Evolutionary conservation across 2,329 filamentous ascomycete genomes (phyloP), one percentile per base, ranked within the genome.

Genomic region (Paraconiothyrium sp.): DNA sequence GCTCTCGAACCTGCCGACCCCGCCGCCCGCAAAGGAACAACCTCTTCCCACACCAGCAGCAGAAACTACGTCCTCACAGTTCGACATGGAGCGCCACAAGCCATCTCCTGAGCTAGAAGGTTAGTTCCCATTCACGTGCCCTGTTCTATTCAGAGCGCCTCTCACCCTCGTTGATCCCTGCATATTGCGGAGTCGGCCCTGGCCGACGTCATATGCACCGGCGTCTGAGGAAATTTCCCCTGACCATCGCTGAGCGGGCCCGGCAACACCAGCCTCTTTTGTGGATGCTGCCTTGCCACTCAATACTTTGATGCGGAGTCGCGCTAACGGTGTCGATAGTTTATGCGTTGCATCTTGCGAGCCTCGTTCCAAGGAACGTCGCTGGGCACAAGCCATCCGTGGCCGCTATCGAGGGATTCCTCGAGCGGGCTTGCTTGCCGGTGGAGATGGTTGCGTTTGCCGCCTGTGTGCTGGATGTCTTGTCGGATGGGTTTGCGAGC

Each of bases 1-100:
- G 50, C 68, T 79, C 44, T 79, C 77, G 35, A 78, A 75, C 65
- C 68, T 80, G 24, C 78, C 78, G 7, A 80, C 78, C 16, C 78
- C 78, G 59, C 78, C 78, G n/a, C 76, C 75, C 22, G 69, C 68
- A 56, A 76, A 73, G 66, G 67, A 73, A 62, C 65, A 63, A 51
- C 66, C 52, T 61, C 65, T 41, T 34, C 50, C 57, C 22, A 11
- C 39, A 37, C 34, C 57, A 27, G 8, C 39, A 27, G 1, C 61
- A 48, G 50, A 62, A 56, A 57, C 62, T 57, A 27, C 54, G 51
- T 51, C 61, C 57, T 50, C 57, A 49, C 57, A 65, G 39, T n/a
- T 37, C n/a, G 35, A 56, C 54, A 7, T 46, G 10, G 34, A 54
- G 48, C 52, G 49, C 54, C 48, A 63, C 60, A 11, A 54, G 34